A percentile compares a stretch with the other conserved stretches of the same genome.
Evolutionary conservation across 2,329 filamentous ascomycete species (phyloP).

Genomic region (Xylaria sp.): DNA sequence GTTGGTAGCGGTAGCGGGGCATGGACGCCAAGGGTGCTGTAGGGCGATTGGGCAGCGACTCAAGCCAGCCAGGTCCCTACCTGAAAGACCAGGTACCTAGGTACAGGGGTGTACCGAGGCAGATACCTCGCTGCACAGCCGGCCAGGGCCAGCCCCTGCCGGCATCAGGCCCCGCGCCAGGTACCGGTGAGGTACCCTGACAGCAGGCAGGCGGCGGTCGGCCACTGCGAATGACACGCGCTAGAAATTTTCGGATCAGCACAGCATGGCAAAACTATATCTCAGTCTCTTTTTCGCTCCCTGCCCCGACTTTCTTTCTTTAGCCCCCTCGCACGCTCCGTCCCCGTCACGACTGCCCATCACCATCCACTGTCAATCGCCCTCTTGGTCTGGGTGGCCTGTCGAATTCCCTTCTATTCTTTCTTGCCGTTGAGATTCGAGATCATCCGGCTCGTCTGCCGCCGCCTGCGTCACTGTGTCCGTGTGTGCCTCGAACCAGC

Average conservation of each 20-base stretch:
- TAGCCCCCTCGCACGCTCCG: slow-evolving; percentile 42
- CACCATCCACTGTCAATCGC: slow-evolving; percentile 39
- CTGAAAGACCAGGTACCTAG: too few relatives aligned
- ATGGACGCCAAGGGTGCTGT: background rate
- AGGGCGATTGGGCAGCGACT: slow-evolving; percentile 16
- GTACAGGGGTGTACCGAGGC: too few relatives aligned
- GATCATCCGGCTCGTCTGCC: slow-evolving; percentile 22
- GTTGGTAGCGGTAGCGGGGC: slow-evolving; percentile 1
- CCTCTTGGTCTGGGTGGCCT: slow-evolving; percentile 39
- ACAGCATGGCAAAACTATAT: background rate
- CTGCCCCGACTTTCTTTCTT: slow-evolving; percentile 32
- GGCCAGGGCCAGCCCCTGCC: too few relatives aligned
- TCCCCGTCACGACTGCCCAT: slow-evolving; percentile 42
- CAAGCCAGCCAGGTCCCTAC: too few relatives aligned
- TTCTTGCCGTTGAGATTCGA: slow-evolving; percentile 36
- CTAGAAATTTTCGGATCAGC: slow-evolving; percentile 19
- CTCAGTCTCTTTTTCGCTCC: slow-evolving; percentile 14
- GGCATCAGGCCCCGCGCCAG: too few relatives aligned
- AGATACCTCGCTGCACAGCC: too few relatives aligned
- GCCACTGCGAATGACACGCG: slow-evolving; percentile 12
- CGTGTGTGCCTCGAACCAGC: slow-evolving; percentile 8
- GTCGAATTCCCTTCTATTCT: slow-evolving; percentile 38
- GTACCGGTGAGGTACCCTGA: too few relatives aligned
- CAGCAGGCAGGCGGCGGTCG: background rate
- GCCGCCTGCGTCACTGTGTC: slow-evolving; percentile 14